Conservation (phyloP, 129 eudicot species). For the Dittrichia graveolens region DNA sequence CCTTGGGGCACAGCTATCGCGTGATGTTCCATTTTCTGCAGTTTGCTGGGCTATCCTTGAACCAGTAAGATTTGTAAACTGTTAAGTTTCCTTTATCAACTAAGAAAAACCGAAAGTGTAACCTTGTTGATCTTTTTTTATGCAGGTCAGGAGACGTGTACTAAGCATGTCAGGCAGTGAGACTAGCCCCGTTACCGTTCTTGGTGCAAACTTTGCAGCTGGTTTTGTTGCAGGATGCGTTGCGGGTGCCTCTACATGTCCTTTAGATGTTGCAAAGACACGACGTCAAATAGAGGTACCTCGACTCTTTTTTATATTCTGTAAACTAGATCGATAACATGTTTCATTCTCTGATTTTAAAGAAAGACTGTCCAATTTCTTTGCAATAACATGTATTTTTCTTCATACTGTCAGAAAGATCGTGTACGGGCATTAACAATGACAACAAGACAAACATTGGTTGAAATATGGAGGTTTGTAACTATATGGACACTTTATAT, state of each 20-base stretch:
- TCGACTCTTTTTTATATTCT: background rate
- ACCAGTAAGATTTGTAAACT: slow-evolving; percentile 55
- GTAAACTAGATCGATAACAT: no score
- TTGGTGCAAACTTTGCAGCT: slow-evolving; percentile 84
- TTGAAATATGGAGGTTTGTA: slow-evolving; percentile 84
- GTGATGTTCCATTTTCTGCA: slow-evolving; percentile 97
- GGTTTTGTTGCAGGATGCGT: slow-evolving; percentile 90
- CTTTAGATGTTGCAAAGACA: slow-evolving; percentile 92
- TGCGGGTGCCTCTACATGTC: slow-evolving; percentile 85
- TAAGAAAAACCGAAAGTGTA: background rate
- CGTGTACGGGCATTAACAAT: slow-evolving; percentile 56
- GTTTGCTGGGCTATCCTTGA: slow-evolving; percentile 94
- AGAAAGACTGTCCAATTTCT: background rate
- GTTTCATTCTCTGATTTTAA: no score
- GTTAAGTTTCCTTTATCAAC: background rate
- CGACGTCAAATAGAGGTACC: slow-evolving; percentile 90
- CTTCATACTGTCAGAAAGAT: slow-evolving; percentile 57
- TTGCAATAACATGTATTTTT: background rate
- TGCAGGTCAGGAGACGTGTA: slow-evolving; percentile 65
- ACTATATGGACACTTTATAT: background rate
- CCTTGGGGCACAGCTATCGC: slow-evolving; percentile 89
- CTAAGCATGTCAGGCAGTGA: slow-evolving; percentile 50
- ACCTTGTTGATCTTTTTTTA: background rate
- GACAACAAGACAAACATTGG: slow-evolving; percentile 73
- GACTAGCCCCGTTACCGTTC: slow-evolving; percentile 37